Percentiles rank a stretch among this genome's conserved stretches.
phyloP scores from a whole-genome alignment of 169 alveolate species.

The Cryptosporidium sp. region DNA sequence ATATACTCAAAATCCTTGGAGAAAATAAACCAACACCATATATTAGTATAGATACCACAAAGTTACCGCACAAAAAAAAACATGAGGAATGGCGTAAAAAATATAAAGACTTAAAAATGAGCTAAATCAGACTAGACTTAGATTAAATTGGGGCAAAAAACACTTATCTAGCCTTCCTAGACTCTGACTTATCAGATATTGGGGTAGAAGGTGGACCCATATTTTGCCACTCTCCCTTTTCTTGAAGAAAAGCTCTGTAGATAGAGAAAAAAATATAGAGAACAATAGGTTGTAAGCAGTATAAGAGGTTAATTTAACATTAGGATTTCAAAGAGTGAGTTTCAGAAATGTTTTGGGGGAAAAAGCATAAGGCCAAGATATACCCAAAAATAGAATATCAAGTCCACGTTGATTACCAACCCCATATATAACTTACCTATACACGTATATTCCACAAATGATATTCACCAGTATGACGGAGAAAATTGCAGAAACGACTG shows the following conservation, averaged over 20 bases:
- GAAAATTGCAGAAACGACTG: conserved; percentile 53
- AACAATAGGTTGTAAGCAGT: not conserved
- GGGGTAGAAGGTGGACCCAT: conserved; percentile 75
- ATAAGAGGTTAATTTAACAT: too few relatives aligned
- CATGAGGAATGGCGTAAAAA: not conserved
- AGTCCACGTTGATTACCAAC: not conserved
- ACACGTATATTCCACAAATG: conserved; percentile 48
- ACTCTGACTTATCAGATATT: not conserved
- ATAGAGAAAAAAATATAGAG: not conserved
- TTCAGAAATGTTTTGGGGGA: too few relatives aligned
- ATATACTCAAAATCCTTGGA: not conserved
- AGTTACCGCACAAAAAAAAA: conserved; percentile 20
- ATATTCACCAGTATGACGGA: conserved; percentile 60
- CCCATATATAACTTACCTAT: conserved; percentile 44
- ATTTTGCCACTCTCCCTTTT: conserved; percentile 71
- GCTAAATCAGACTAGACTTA: not conserved
- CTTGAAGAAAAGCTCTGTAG: conserved; percentile 64
- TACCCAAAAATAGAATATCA: not conserved
- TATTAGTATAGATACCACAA: conserved; percentile 1
- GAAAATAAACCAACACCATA: not conserved
- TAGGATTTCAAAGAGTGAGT: not conserved
- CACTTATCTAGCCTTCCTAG: conserved; percentile 34
- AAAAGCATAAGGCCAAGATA: not conserved
- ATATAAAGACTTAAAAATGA: conserved; percentile 7
- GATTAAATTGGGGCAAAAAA: not conserved